Evolutionary conservation across 75 land plant genomes (phyloP), one percentile per base, ranked within the genome.

Genomic region (Adiantum capillusveneris): DNA sequence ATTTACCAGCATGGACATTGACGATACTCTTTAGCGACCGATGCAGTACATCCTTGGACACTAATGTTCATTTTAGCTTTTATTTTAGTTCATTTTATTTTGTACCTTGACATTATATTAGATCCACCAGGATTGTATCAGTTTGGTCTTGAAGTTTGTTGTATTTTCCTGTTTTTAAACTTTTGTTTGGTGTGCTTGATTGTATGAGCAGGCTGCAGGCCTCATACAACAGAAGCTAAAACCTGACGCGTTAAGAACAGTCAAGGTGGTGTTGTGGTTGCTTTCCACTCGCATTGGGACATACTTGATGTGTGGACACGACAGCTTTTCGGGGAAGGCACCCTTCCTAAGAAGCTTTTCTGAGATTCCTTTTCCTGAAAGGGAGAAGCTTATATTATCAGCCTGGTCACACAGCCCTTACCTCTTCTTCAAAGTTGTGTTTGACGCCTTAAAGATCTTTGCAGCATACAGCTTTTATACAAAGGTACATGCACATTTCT

Each of bases 221-320:
- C 25, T 69, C 5, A 22, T 85, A 45, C 34, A n/a, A 65, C 70
- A 24, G 37, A 77, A 79, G 46, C 66, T 34, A n/a, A 29, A 44
- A 0, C 59, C 46, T 21, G 67, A 74, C 28, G 80, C 53, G 43
- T 31, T 74, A 30, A 0, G 44, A 0, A 11, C 79, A 20, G 28
- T 74, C 26, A 71, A 61, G 11, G 0, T 53, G 24, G 68, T 79
- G 29, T 65, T 85, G 41, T 68, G 43, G 60, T 22, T 73, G 22
- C 73, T 85, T 0, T 73, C 72, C 1, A 76, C 72, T 0, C 70
- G 83, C 58, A 12, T 82, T 14, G 89, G 89, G 7, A 82, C 89
- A 6, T 64, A 82, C 22, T 19, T 82, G 31, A 63, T 82, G 6
- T 76, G 85, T 57, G 82, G 89, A 18, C 36, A 19, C 11, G 31